These are phyloP conservation scores for Thelonectria blattea DNA, from an alignment of 2,329 filamentous ascomycete species.

Conservation along the genomic window DNA sequence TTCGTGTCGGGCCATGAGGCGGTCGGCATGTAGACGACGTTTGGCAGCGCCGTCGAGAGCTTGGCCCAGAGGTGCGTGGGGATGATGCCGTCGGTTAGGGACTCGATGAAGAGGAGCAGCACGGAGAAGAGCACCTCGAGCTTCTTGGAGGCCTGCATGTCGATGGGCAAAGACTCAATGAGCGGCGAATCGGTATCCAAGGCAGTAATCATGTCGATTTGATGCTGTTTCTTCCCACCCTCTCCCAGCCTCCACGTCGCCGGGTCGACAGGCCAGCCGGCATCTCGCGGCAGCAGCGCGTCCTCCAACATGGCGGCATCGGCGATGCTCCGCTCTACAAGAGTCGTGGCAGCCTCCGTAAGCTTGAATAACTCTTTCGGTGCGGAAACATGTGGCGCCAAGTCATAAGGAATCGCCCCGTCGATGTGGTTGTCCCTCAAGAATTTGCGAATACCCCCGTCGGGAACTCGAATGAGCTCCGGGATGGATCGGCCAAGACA, in stretches of 20 bases:
- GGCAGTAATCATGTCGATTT: slow-evolving; percentile 61
- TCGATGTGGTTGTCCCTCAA: slow-evolving; percentile 45
- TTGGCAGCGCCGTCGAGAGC: slow-evolving; percentile 65
- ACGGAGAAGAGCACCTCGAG: slow-evolving; percentile 77
- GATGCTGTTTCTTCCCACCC: slow-evolving; percentile 37
- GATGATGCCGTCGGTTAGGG: slow-evolving; percentile 80
- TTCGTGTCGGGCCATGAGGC: slow-evolving; percentile 51
- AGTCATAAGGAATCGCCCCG: slow-evolving; percentile 60
- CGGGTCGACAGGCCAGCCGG: slow-evolving; percentile 67
- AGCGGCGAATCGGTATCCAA: slow-evolving; percentile 75
- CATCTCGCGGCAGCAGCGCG: slow-evolving; percentile 56
- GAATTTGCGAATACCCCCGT: slow-evolving; percentile 72
- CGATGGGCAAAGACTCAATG: slow-evolving; percentile 64
- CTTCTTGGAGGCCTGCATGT: slow-evolving; percentile 68
- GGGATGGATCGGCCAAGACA: slow-evolving; percentile 87
- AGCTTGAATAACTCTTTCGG: slow-evolving; percentile 89
- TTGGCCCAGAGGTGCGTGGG: slow-evolving; percentile 72
- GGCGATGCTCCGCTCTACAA: slow-evolving; percentile 62
- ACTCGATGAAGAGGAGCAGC: slow-evolving; percentile 75
- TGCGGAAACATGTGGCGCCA: slow-evolving; percentile 74
- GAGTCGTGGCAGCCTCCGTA: slow-evolving; percentile 74
- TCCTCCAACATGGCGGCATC: slow-evolving; percentile 68
- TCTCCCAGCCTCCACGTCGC: slow-evolving; percentile 41
- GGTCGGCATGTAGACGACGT: slow-evolving; percentile 36
- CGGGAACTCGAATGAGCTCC: slow-evolving; percentile 85